A percentile compares a stretch with the other conserved stretches of the same genome.
Conservation (phyloP, 2,329 filamentous ascomycete genomes). For the Penicillium sp. region DNA sequence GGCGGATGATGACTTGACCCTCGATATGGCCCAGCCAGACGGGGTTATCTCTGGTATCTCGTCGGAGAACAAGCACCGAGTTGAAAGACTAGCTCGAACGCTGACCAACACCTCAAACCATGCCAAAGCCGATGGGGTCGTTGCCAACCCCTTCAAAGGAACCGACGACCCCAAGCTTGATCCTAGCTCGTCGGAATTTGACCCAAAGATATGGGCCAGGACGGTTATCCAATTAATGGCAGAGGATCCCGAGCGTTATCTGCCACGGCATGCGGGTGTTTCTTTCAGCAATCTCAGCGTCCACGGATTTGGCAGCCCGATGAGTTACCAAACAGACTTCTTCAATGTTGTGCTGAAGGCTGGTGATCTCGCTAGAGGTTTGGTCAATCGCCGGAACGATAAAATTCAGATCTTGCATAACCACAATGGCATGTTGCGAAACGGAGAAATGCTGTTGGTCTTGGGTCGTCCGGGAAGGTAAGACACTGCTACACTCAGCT, state of each 20-base stretch:
- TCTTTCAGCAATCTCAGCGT: conserved; percentile 43
- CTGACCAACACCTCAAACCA: background rate
- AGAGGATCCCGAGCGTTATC: conserved; percentile 28
- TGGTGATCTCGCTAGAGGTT: conserved; percentile 26
- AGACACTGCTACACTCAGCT: conserved; percentile 80
- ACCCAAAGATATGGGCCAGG: conserved; percentile 42
- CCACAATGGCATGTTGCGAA: conserved; percentile 61
- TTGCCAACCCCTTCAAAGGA: conserved; percentile 34
- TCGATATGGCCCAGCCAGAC: background rate
- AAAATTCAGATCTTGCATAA: conserved; percentile 54
- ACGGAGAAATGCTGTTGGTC: conserved; percentile 56
- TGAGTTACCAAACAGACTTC: conserved; percentile 44
- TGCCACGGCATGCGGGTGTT: conserved; percentile 33
- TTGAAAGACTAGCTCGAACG: background rate
- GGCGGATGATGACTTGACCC: background rate
- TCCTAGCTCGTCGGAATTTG: conserved; percentile 40
- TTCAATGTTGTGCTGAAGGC: conserved; percentile 34
- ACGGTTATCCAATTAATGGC: conserved; percentile 31
- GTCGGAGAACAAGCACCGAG: background rate
- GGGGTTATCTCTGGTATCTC: background rate
- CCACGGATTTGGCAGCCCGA: conserved; percentile 39
- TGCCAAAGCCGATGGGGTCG: background rate
- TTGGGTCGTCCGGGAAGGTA: conserved; percentile 57
- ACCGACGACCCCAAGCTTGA: conserved; percentile 35
- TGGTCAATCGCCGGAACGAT: conserved; percentile 19